phyloP scores from a whole-genome alignment of 257 asterid genomes.

The Solanum ahanhuiri region DNA sequence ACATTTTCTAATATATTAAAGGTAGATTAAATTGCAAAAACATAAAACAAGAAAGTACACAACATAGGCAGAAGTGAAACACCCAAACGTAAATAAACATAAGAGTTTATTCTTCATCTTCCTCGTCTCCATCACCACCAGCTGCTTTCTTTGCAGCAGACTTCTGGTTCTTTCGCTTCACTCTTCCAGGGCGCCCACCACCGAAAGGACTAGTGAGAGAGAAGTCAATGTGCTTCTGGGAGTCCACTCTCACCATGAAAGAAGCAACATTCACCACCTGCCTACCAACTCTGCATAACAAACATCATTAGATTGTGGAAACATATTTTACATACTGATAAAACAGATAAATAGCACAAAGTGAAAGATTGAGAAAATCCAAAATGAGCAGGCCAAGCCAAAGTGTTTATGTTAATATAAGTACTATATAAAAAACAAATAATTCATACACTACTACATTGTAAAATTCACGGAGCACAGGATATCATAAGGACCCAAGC shows the following conservation, averaged over 20 bases:
- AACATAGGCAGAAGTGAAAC: too few relatives aligned
- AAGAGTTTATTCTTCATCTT: constrained; percentile 19
- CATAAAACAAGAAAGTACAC: not conserved
- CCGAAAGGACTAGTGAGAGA: constrained; percentile 64
- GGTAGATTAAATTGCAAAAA: not conserved
- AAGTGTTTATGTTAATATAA: not conserved
- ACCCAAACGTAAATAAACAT: too few relatives aligned
- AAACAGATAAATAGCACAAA: too few relatives aligned
- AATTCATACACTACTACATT: not conserved
- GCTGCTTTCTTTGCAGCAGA: constrained; percentile 56
- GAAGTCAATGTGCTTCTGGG: constrained; percentile 63
- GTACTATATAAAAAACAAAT: not conserved
- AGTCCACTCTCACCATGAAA: constrained; percentile 53
- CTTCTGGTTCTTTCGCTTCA: constrained; percentile 53
- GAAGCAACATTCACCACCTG: constrained; percentile 67
- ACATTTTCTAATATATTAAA: not conserved
- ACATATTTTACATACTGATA: too few relatives aligned
- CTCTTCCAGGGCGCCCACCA: constrained; percentile 61
- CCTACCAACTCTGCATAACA: constrained; percentile 45
- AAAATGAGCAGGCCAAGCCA: not conserved
- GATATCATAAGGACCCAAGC: not conserved
- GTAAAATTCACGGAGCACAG: not conserved
- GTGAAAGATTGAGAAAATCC: too few relatives aligned
- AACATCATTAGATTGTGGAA: too few relatives aligned
- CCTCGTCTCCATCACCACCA: constrained; percentile 60